Percentiles rank a stretch among this genome's conserved stretches.
Evolutionary conservation across 2,329 filamentous ascomycete species (phyloP).

Genomic region (Dothidotthia symphoricarpi): DNA sequence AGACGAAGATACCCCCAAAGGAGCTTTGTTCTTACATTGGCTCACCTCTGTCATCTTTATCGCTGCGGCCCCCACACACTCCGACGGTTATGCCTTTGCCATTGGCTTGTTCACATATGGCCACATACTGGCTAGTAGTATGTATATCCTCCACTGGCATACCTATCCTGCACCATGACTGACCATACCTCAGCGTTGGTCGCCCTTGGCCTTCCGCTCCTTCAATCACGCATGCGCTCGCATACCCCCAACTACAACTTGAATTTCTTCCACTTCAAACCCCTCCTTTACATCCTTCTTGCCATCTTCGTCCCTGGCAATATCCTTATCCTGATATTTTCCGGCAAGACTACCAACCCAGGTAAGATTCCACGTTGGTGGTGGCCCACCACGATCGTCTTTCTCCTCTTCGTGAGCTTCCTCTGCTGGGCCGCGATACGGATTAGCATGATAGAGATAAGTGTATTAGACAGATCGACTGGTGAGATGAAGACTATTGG

Average conservation of each 20-base stretch:
- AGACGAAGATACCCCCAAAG: slow-evolving; percentile 4
- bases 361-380: slow-evolving; percentile 6
- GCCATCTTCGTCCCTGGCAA: slow-evolving; percentile 3
- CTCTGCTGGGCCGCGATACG: slow-evolving; percentile 5
- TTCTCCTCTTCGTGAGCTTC: slow-evolving; percentile 2
- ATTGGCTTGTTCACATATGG: slow-evolving; percentile 12
- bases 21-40: slow-evolving; percentile 8
- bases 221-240: slow-evolving; percentile 3
- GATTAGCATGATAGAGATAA: neutral
- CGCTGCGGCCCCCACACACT: slow-evolving; percentile 1
- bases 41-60: slow-evolving; percentile 4
- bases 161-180: neutral
- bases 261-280: slow-evolving; percentile 3
- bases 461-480: neutral
- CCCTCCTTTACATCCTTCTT: neutral
- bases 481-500: slow-evolving; percentile 1
- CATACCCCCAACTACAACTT: neutral
- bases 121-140: slow-evolving; percentile 7
- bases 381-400: slow-evolving; percentile 4
- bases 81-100: slow-evolving; percentile 9
- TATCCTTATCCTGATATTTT: slow-evolving; percentile 2
- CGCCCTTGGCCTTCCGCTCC: slow-evolving; percentile 2
- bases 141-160: neutral
- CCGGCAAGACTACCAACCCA: neutral
- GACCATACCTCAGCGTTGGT: slow-evolving; percentile 1